Percentiles rank a stretch among this genome's conserved stretches.
These are phyloP conservation scores for Leishmania amazonensis DNA, from an alignment of 208 protist genomes.

Conservation along the genomic window DNA sequence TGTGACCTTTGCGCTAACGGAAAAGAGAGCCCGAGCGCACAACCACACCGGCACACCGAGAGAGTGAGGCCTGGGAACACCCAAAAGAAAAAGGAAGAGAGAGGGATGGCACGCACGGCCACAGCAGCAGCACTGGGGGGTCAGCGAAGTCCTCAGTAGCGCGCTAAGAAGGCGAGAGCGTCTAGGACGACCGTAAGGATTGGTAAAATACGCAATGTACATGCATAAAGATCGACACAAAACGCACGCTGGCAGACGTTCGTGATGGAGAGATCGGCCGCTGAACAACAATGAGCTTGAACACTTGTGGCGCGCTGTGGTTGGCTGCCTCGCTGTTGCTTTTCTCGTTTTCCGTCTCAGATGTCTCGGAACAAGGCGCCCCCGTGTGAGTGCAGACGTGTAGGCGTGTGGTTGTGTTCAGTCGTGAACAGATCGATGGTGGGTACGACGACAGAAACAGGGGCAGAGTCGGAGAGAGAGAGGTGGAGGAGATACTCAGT, in stretches of 20 bases:
- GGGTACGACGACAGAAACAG: background rate
- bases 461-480: background rate
- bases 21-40: background rate
- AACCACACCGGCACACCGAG: background rate
- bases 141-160: background rate
- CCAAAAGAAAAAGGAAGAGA: background rate
- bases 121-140: background rate
- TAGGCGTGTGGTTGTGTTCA: background rate
- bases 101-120: background rate
- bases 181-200: background rate
- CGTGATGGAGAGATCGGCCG: background rate
- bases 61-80: background rate
- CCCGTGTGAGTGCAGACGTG: background rate
- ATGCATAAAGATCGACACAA: background rate
- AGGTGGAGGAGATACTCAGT: background rate
- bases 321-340: background rate
- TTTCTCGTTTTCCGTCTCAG: background rate
- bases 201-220: background rate
- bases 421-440: background rate
- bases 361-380: background rate
- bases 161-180: background rate
- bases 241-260: background rate
- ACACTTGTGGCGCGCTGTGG: background rate
- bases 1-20: background rate
- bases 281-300: background rate